Percentiles rank a stretch among this genome's conserved stretches.
These are phyloP conservation scores for Kwoniella sp. DNA, from an alignment of 768 basidiomycete species.

Conservation along the genomic window DNA sequence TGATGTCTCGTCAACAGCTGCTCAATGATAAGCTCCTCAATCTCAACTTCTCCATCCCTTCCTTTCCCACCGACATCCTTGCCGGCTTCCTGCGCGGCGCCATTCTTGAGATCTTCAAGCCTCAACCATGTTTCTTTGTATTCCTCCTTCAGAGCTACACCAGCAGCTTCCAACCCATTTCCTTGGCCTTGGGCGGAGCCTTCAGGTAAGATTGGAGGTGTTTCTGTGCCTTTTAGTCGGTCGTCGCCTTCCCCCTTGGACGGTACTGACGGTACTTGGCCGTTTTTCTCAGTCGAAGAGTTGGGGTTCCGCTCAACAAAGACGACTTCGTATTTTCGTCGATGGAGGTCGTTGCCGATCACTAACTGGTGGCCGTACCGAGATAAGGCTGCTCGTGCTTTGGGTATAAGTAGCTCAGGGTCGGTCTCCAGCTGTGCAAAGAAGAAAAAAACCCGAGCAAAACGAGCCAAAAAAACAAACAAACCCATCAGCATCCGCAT, in stretches of 20 bases:
- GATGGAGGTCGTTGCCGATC: constrained; percentile 91
- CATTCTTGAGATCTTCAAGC: constrained; percentile 42
- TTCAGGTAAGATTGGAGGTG: constrained; percentile 28
- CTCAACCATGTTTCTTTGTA: constrained; percentile 56
- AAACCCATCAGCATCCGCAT: background rate
- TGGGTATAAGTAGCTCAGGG: constrained; percentile 75
- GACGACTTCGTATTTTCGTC: constrained; percentile 87
- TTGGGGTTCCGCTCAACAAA: constrained; percentile 68
- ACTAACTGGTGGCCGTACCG: constrained; percentile 97
- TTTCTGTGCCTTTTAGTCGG: constrained; percentile 26
- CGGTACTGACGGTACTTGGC: background rate
- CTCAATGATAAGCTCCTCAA: constrained; percentile 84
- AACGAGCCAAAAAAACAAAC: no score
- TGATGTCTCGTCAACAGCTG: constrained; percentile 75
- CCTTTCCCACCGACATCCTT: constrained; percentile 44
- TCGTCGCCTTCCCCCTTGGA: constrained; percentile 24
- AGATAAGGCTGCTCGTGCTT: constrained; percentile 80
- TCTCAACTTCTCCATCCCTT: constrained; percentile 65
- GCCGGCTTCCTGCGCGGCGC: constrained; percentile 23
- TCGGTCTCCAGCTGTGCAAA: constrained; percentile 88
- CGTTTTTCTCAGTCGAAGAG: constrained; percentile 21
- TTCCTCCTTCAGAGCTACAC: constrained; percentile 8
- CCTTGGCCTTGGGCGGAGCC: background rate
- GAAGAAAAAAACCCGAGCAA: no score
- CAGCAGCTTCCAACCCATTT: constrained; percentile 1